Percentiles rank a stretch among this genome's conserved stretches.
phyloP scores from a whole-genome alignment of 2,329 filamentous ascomycete genomes.

The Phaeophleospora eucalypticola region DNA sequence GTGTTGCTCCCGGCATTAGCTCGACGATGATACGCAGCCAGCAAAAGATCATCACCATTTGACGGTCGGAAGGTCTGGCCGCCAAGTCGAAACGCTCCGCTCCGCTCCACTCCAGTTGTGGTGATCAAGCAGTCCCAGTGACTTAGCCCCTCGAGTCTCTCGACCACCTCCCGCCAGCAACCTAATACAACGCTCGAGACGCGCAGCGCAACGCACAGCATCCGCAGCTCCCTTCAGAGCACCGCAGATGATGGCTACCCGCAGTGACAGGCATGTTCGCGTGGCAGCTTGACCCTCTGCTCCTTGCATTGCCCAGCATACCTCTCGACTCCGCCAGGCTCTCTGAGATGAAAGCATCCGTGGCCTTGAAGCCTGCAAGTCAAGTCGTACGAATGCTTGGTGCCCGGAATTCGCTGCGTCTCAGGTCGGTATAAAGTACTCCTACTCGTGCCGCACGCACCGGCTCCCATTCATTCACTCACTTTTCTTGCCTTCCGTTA shows the following conservation, averaged over 20 bases:
- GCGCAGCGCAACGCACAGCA: not conserved
- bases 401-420: constrained; percentile 24
- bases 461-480: not conserved
- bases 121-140: too few species aligned
- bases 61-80: too few species aligned
- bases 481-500: not conserved
- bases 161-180: too few species aligned
- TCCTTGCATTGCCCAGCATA: constrained; percentile 24
- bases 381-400: constrained; percentile 18
- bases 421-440: constrained; percentile 20
- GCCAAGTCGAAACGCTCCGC: not conserved
- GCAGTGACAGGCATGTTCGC: constrained; percentile 10
- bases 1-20: not conserved
- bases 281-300: constrained; percentile 23
- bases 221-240: not conserved
- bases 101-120: not conserved
- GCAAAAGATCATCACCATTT: too few species aligned
- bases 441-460: constrained; percentile 1
- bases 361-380: constrained; percentile 7
- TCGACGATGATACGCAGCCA: not conserved
- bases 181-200: too few species aligned
- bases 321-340: constrained; percentile 17
- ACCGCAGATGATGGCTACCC: not conserved
- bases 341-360: constrained; percentile 20
- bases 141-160: too few species aligned